Base-by-base conservation (phyloP, 352 stramenopile species). In the Peronosclerospora sorghi region DNA sequence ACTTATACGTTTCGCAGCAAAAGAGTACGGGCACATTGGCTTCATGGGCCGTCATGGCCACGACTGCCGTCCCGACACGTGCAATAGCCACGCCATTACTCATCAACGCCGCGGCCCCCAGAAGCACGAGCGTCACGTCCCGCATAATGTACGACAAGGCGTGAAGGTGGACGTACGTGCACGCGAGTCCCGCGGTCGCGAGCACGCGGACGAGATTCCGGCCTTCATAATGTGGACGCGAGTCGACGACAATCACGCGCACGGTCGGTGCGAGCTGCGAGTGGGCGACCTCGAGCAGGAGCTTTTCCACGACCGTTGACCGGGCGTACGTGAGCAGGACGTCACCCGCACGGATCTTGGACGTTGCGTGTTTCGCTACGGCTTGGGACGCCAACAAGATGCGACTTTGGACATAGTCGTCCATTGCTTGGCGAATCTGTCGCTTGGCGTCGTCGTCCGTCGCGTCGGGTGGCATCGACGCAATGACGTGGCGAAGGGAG, bases 1-100 rank as follows among this genome's bases (percentile, higher is more conserved):
- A 90, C 61, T 99, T 99, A 82, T 99, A 98, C 21, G 94, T 98
- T 73, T 99, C 96, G 56, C 93, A 97, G 54, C 89, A 97, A 32
- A 99, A 95, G 10, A 99, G 75, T 23, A 98, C 92, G 0, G 95
- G 95, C 32, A 97, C 87, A 45, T 97, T 92, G 41, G 81, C 73
- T 19, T 88, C 72, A 30, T 88, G 76, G 0, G 94, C 95, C 34
- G 87, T 71, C 66, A 97, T 83, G 5, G 93, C 93, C 17, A 98
- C 86, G 13, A 94, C 76, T 14, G 90, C 89, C 13, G 92, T 97
- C 13, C 94, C 94, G 0, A 95, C 88, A 32, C 83, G 78, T 2
- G 80, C 76, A 29, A 97, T 71, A 0, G 95, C 84, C 35, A 87
- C 83, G 21, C 95, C 94, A 59, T 98, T 97, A 56, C 83, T 96